phyloP scores from a whole-genome alignment of 106 monocot genomes.

The Dendrobium catenatum region DNA sequence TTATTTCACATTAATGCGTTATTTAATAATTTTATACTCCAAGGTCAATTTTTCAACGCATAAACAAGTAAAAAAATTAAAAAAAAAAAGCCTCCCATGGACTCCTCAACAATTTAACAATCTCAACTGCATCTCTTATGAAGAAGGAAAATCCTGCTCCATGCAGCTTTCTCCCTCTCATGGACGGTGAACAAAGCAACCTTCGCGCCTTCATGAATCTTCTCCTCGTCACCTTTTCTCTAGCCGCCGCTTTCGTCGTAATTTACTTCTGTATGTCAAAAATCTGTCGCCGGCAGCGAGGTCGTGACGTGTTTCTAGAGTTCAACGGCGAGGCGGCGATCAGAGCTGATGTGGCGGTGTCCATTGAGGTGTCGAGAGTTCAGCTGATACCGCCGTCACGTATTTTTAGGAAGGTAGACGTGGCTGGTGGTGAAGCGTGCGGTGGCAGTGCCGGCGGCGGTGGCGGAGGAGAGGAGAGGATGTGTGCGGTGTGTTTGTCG shows the following conservation, averaged over 20 bases:
- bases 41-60: too few relatives aligned
- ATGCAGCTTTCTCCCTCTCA: not conserved
- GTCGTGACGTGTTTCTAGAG: not conserved
- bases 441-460: not conserved
- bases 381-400: not conserved
- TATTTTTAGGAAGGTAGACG: not conserved
- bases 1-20: too few relatives aligned
- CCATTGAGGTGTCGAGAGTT: slow-evolving; percentile 4
- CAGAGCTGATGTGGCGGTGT: not conserved
- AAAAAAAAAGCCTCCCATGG: too few relatives aligned
- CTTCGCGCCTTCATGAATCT: not conserved
- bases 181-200: not conserved
- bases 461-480: slow-evolving; percentile 3
- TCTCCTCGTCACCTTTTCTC: slow-evolving; percentile 3
- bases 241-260: not conserved
- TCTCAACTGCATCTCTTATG: too few relatives aligned
- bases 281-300: not conserved
- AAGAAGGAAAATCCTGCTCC: too few relatives aligned
- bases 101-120: too few relatives aligned
- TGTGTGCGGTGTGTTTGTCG: slow-evolving; percentile 69
- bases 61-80: too few relatives aligned
- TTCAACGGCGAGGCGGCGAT: not conserved
- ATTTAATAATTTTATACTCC: too few relatives aligned
- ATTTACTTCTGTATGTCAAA: slow-evolving; percentile 13
- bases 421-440: not conserved